These are phyloP conservation scores for Podospora comata DNA, from an alignment of 495 filamentous ascomycete genomes.

Conservation along the genomic window DNA sequence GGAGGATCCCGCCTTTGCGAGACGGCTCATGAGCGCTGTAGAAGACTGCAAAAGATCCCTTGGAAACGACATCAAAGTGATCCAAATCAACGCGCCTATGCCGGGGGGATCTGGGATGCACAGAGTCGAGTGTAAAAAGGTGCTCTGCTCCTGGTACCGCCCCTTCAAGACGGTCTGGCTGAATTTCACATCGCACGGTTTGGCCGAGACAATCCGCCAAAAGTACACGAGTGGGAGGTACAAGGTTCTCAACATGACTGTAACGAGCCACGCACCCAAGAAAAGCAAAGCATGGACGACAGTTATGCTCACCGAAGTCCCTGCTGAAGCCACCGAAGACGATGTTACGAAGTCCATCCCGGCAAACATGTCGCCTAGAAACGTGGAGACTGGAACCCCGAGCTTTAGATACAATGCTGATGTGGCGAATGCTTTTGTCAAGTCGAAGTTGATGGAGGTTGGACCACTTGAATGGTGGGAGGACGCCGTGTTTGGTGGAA, in stretches of 20 bases:
- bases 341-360: slow-evolving; percentile 25
- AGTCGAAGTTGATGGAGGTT: slow-evolving; percentile 28
- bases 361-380: slow-evolving; percentile 5
- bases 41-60: background rate
- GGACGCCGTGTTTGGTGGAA: slow-evolving; percentile 18
- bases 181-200: slow-evolving; percentile 23
- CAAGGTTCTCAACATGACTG: slow-evolving; percentile 13
- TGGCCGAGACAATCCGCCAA: slow-evolving; percentile 19
- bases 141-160: slow-evolving; percentile 36
- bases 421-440: slow-evolving; percentile 15
- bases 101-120: slow-evolving; percentile 19
- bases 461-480: slow-evolving; percentile 38
- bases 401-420: slow-evolving; percentile 23
- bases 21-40: slow-evolving; percentile 4
- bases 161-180: slow-evolving; percentile 29
- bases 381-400: slow-evolving; percentile 24
- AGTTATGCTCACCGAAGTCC: slow-evolving; percentile 28
- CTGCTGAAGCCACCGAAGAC: slow-evolving; percentile 14
- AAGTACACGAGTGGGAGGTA: slow-evolving; percentile 22
- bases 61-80: slow-evolving; percentile 7
- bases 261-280: slow-evolving; percentile 12
- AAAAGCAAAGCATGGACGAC: background rate
- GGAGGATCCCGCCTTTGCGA: slow-evolving; percentile 29
- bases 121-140: slow-evolving; percentile 31
- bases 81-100: slow-evolving; percentile 19